Evolutionary conservation across 352 stramenopile genomes (phyloP), one percentile per base, ranked within the genome.

Genomic region (Pythium brachiatum): DNA sequence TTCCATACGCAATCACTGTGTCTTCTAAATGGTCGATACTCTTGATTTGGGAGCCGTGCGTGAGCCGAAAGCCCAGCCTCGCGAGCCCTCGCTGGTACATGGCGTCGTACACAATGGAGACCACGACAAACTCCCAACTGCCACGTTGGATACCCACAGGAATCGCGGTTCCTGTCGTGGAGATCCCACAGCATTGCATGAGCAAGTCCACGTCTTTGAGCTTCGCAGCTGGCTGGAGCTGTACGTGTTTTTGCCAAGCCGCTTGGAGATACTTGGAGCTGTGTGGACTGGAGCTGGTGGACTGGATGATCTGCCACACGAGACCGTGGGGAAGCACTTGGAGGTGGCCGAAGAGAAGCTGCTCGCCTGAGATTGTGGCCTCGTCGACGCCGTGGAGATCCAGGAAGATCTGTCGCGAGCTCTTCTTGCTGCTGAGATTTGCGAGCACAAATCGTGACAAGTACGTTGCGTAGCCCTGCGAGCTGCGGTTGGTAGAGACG

Each of bases 371-470:
- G 59, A 66, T 66, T 6, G 59, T 60, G 0, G 51, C 74, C 38
- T 70, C 60, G 23, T 88, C 79, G 34, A 89, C 74, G 11, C 69
- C 79, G 26, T 89, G 79, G 0, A 89, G 68, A 65, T 87, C 79
- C 39, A 87, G 57, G 60, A 84, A 89, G 11, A 89, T 62, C 12
- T 7, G 48, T 34, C 25, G 70, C 5, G 29, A 34, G 29, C 9
- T 34, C 9, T 34, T 34, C 26, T 18, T 44, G 31, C 39, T 69
- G 51, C 15, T 55, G 48, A 81, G 26, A 34, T 87, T 89, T 2
- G 71, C 59, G 39, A 53, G 36, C n/a, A 86, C 44, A 46, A 86
- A 86, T 3, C 70, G 66, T 13, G 68, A 65, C 25, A 84, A 57
- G 60, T 79, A 81, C 29, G 47, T 67, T 6, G 70, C 69, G 52